Evolutionary conservation across 2,329 filamentous ascomycete genomes (phyloP).

Genomic region (Botrytis fabae): DNA sequence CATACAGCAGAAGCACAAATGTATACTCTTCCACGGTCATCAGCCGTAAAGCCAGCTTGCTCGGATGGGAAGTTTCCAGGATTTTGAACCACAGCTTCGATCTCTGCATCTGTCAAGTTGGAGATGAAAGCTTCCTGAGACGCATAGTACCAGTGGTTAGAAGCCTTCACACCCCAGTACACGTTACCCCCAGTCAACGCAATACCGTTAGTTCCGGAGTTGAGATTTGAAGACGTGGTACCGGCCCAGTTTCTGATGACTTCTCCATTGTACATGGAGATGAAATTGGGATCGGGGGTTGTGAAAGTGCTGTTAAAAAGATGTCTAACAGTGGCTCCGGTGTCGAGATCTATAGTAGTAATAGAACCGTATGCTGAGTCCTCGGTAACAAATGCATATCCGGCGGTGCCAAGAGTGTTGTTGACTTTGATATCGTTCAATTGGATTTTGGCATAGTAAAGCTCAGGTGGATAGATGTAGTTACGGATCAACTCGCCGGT

Average conservation of each 20-base stretch:
- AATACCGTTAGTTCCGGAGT: not conserved
- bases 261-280: constrained; percentile 12
- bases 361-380: constrained; percentile 2
- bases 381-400: constrained; percentile 13
- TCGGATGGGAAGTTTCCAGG: constrained; percentile 4
- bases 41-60: constrained; percentile 6
- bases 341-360: not conserved
- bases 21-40: constrained; percentile 9
- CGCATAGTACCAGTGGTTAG: constrained; percentile 10
- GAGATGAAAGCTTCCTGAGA: constrained; percentile 10
- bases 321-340: not conserved
- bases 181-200: not conserved
- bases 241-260: constrained; percentile 12
- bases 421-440: not conserved
- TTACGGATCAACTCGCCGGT: constrained; percentile 7
- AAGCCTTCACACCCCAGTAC: constrained; percentile 12
- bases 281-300: not conserved
- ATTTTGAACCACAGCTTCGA: constrained; percentile 4
- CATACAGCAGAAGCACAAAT: constrained; percentile 10
- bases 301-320: constrained; percentile 6
- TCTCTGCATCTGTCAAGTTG: not conserved
- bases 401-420: not conserved
- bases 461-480: constrained; percentile 9
- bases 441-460: constrained; percentile 11
- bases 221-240: not conserved